These are phyloP conservation scores for Phytophthora ohioensis DNA, from an alignment of 352 stramenopile genomes.

Conservation along the genomic window DNA sequence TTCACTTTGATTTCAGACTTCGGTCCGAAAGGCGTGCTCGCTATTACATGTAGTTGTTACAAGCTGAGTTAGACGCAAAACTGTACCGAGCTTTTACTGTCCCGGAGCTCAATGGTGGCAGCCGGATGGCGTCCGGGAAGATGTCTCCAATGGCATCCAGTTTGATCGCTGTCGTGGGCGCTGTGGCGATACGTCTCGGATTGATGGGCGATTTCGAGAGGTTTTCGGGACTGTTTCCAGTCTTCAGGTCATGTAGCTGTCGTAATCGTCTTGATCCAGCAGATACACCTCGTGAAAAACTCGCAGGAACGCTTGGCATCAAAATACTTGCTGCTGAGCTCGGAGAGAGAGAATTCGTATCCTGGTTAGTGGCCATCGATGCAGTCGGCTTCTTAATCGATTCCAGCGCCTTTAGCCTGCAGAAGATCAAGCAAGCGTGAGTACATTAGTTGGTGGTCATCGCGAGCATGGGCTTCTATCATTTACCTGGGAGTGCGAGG, in stretches of 20 bases:
- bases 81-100: constrained; percentile 16
- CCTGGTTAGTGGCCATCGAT: constrained; percentile 33
- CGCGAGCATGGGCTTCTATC: not conserved
- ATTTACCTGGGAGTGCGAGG: constrained; percentile 38
- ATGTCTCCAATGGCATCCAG: constrained; percentile 27
- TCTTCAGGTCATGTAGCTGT: constrained; percentile 25
- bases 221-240: constrained; percentile 10
- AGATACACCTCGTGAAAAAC: constrained; percentile 33
- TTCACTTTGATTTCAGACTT: constrained; percentile 33
- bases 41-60: constrained; percentile 17
- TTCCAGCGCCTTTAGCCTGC: constrained; percentile 55
- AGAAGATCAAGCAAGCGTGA: constrained; percentile 15
- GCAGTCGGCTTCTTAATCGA: constrained; percentile 30
- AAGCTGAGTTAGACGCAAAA: constrained; percentile 12
- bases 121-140: constrained; percentile 44
- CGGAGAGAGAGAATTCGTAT: constrained; percentile 1
- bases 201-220: constrained; percentile 47
- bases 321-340: constrained; percentile 8
- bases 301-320: constrained; percentile 12
- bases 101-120: constrained; percentile 56
- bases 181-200: constrained; percentile 56
- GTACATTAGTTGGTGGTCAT: no score
- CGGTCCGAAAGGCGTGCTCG: not conserved
- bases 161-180: constrained; percentile 35
- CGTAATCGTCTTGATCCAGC: constrained; percentile 36